Conservation (phyloP, 495 filamentous ascomycete genomes). For the Corynascus novoguineensis region DNA sequence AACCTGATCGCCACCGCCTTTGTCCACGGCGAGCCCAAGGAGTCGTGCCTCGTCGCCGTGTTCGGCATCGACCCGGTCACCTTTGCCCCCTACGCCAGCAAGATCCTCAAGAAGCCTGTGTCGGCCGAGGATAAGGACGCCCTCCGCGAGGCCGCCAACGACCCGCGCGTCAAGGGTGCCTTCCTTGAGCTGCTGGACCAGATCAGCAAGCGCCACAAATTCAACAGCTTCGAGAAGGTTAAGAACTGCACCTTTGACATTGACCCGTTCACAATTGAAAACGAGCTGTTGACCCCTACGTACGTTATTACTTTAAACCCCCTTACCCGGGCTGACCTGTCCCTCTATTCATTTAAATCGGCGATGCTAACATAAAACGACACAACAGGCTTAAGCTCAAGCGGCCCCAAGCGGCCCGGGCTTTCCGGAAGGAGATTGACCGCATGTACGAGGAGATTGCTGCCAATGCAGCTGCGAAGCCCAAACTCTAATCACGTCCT, state of each 20-base stretch:
- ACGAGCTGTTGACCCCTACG: conserved; percentile 93
- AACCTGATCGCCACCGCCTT: conserved; percentile 73
- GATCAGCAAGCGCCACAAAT: conserved; percentile 76
- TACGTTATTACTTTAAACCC: conserved; percentile 51
- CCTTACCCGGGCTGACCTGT: neutral
- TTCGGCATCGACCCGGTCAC: conserved; percentile 78
- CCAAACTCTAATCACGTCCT: conserved; percentile 36
- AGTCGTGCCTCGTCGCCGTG: conserved; percentile 77
- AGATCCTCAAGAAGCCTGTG: conserved; percentile 64
- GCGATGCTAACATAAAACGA: neutral
- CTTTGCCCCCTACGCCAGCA: conserved; percentile 74
- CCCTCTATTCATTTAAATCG: neutral
- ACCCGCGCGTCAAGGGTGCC: conserved; percentile 64
- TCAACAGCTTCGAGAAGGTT: conserved; percentile 84
- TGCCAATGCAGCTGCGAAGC: conserved; percentile 30
- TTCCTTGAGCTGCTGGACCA: conserved; percentile 74
- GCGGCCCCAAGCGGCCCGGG: conserved; percentile 77
- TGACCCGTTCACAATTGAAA: conserved; percentile 92
- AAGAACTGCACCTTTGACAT: conserved; percentile 66
- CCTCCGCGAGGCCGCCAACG: conserved; percentile 58
- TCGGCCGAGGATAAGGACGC: conserved; percentile 55
- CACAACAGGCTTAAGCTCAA: conserved; percentile 82
- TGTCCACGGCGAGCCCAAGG: conserved; percentile 84
- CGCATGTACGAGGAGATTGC: conserved; percentile 69
- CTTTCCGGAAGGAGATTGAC: conserved; percentile 68